Evolutionary conservation across 1,284 basidiomycete species (phyloP), one percentile per base, ranked within the genome.

Genomic region (Coniophora puteana): DNA sequence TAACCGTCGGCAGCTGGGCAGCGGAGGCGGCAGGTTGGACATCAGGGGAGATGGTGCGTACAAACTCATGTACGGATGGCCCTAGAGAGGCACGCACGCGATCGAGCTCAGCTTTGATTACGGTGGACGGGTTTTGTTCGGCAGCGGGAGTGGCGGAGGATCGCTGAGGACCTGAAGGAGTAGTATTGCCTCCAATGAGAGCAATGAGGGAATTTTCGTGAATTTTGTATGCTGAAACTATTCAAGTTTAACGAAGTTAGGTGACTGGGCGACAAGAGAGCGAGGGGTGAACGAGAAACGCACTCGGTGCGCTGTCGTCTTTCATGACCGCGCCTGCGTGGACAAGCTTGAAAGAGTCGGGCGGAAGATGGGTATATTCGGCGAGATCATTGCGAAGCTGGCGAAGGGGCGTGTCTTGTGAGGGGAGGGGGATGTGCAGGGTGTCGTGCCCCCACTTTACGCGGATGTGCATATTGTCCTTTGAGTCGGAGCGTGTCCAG

Each of bases 251-350:
- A 36, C 48, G 44, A 33, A 42, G 47, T 32, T 26, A 28, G 46
- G 40, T 41, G 38, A 41, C 17, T 42, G 36, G 42, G 37, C 26
- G 33, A 38, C 21, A 37, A 29, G 30, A 42, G 41, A 36, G 39
- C 26, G 38, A 21, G 35, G 45, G 16, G 30, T 29, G 11, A 34
- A 29, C 17, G 34, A 38, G 38, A 46, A 14, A 74, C 76, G 55
- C 53, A 87, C 82, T 67, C 31, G 74, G 78, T 4, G 76, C 80
- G 45, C 66, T 66, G 54, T 91, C 81, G 55, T 90, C 86, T 48
- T 80, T 83, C 76, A 89, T 83, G 53, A 90, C 71, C 5, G 83
- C 87, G 31, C 88, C 87, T 29, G 80, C 74, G 58, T 86, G 81
- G 43, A 91, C 75, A 57, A 91, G 72, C 57, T 88, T 86, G 71